These are phyloP conservation scores for Pseudocercospora eumusae DNA, from an alignment of 2,329 filamentous ascomycete species.

Conservation along the genomic window DNA sequence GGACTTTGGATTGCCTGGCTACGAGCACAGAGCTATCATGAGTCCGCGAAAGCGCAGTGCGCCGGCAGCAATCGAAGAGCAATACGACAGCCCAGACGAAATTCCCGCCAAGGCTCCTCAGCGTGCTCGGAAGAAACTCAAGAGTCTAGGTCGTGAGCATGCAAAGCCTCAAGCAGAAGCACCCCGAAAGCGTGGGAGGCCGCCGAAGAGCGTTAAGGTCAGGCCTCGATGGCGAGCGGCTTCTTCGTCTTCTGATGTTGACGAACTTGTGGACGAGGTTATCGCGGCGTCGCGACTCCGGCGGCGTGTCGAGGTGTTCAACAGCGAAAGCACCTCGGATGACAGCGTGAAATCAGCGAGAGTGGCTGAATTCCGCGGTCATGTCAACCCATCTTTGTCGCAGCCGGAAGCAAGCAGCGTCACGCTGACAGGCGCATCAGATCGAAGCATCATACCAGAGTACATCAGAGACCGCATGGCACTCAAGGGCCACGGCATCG, in stretches of 20 bases:
- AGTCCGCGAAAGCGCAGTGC: conserved; percentile 12
- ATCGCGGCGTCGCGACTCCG: conserved; percentile 2
- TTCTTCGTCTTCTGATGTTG: background rate
- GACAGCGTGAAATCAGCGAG: background rate
- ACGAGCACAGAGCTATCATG: conserved; percentile 18
- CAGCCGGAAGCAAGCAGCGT: background rate
- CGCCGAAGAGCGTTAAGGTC: background rate
- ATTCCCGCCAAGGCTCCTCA: background rate
- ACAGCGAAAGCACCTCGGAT: background rate
- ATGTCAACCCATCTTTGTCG: background rate
- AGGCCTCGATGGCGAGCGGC: background rate
- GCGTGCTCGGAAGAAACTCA: conserved; percentile 23
- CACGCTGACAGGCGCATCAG: background rate
- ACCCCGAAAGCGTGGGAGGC: background rate
- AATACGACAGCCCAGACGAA: background rate
- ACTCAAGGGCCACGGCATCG: background rate
- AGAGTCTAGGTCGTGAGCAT: conserved; percentile 8
- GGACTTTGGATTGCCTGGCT: conserved; percentile 30
- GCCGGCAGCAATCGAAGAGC: background rate
- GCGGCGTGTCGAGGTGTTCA: background rate
- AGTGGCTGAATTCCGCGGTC: background rate
- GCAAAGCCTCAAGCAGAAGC: background rate
- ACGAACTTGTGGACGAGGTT: conserved; percentile 17
- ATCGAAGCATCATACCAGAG: conserved; percentile 12
- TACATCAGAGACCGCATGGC: conserved; percentile 18